Percentiles rank a stretch among this genome's conserved stretches.
phyloP scores from a whole-genome alignment of 2,329 filamentous ascomycete genomes.

The Colletotrichum ledebouriae region DNA sequence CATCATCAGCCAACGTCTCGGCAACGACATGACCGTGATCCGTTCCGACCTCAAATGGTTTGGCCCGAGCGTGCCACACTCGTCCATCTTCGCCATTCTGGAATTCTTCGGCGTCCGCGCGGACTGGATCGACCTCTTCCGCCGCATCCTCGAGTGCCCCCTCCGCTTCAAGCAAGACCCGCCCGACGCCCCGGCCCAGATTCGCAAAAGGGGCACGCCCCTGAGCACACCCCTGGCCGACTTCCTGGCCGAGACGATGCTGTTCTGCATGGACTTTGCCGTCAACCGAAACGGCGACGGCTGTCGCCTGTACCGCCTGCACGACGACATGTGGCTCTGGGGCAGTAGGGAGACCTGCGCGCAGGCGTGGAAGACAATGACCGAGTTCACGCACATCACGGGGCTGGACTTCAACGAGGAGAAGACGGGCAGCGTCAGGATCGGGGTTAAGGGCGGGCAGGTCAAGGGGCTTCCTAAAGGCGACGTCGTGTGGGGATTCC shows the following conservation, averaged over 20 bases:
- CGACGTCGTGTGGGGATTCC: conserved; percentile 70
- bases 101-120: conserved; percentile 67
- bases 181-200: conserved; percentile 53
- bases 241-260: conserved; percentile 67
- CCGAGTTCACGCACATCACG: conserved; percentile 63
- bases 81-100: conserved; percentile 66
- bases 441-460: conserved; percentile 46
- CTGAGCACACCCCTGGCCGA: conserved; percentile 68
- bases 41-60: conserved; percentile 72
- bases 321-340: conserved; percentile 77
- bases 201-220: conserved; percentile 67
- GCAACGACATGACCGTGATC: conserved; percentile 65
- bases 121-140: conserved; percentile 68
- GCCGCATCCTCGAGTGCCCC: conserved; percentile 64
- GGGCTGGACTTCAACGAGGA: conserved; percentile 68
- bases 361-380: conserved; percentile 66
- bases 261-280: conserved; percentile 74
- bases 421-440: conserved; percentile 67
- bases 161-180: conserved; percentile 66
- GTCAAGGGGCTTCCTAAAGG: conserved; percentile 60
- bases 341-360: conserved; percentile 62
- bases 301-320: conserved; percentile 67
- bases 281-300: conserved; percentile 69
- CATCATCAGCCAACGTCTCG: conserved; percentile 61
- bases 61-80: conserved; percentile 68